Percentiles rank a stretch among this genome's conserved stretches.
phyloP scores from a whole-genome alignment of 2,329 filamentous ascomycete genomes.

The Onygena corvina region DNA sequence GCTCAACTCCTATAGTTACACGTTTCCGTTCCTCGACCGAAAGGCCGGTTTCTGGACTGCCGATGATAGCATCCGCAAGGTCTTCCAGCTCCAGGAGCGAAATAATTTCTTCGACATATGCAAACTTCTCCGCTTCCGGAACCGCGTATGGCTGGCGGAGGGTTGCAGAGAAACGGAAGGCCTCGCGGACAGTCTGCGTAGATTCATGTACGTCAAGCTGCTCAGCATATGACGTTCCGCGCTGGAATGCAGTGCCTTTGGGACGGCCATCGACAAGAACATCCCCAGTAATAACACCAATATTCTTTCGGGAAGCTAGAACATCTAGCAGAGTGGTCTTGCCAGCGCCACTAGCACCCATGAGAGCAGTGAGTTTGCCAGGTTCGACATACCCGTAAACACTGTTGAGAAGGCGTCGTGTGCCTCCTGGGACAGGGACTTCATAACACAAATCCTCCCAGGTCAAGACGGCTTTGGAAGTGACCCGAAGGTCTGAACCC shows the following conservation, averaged over 20 bases:
- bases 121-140: constrained; percentile 64
- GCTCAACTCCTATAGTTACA: constrained; percentile 88
- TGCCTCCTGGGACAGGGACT: constrained; percentile 64
- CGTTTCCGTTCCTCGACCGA: constrained; percentile 58
- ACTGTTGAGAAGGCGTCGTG: constrained; percentile 67
- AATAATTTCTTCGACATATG: constrained; percentile 83
- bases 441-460: constrained; percentile 78
- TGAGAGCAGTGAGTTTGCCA: constrained; percentile 78
- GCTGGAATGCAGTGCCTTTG: constrained; percentile 64
- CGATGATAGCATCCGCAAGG: constrained; percentile 81
- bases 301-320: constrained; percentile 70
- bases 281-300: constrained; percentile 77
- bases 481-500: constrained; percentile 34
- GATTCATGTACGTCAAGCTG: constrained; percentile 83
- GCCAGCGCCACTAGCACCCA: constrained; percentile 81
- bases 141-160: constrained; percentile 69
- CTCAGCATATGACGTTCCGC: constrained; percentile 65
- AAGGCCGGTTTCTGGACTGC: constrained; percentile 66
- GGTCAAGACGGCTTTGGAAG: constrained; percentile 55
- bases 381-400: constrained; percentile 92
- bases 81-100: constrained; percentile 80
- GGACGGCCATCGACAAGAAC: constrained; percentile 66
- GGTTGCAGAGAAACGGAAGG: constrained; percentile 71
- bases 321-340: constrained; percentile 86
- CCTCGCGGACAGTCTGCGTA: constrained; percentile 78